Evolutionary conservation across 106 monocot species (phyloP).

Genomic region (Dendrobium catenatum): DNA sequence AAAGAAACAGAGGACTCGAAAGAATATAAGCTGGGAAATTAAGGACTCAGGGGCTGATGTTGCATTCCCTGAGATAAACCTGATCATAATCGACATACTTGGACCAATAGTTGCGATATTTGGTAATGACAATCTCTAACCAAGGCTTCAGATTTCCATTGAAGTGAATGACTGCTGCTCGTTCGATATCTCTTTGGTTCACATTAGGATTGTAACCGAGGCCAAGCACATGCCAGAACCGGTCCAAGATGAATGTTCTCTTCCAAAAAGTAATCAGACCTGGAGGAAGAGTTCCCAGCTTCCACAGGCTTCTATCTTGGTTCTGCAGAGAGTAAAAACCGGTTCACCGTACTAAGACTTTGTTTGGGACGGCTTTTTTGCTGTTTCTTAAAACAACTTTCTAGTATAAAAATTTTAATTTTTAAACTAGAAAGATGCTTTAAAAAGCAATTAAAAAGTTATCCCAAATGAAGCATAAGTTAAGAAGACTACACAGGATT

Average conservation of each 20-base stretch:
- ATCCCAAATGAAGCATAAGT: no score
- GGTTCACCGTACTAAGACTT: no score
- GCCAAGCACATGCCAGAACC: constrained; percentile 47
- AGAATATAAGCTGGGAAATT: background rate
- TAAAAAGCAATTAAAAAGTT: no score
- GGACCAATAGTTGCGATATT: constrained; percentile 38
- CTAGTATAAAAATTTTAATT: no score
- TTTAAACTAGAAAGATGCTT: no score
- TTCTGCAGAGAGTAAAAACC: constrained; percentile 22
- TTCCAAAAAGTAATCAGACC: constrained; percentile 51
- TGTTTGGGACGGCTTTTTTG: no score
- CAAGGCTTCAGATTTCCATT: constrained; percentile 63
- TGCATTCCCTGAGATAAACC: constrained; percentile 46
- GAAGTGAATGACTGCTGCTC: constrained; percentile 47
- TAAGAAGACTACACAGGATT: no score
- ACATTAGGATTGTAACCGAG: constrained; percentile 51
- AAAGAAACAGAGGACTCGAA: background rate
- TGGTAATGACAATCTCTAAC: constrained; percentile 48
- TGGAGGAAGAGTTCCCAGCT: constrained; percentile 47
- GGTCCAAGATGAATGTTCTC: constrained; percentile 23
- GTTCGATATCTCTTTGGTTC: constrained; percentile 28
- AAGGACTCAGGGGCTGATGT: constrained; percentile 31
- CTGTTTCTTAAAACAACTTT: no score
- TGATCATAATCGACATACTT: constrained; percentile 38
- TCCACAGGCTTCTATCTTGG: constrained; percentile 44